These are phyloP conservation scores for Vitellaria paradoxa DNA, from an alignment of 179 eudicot genomes.

Conservation along the genomic window DNA sequence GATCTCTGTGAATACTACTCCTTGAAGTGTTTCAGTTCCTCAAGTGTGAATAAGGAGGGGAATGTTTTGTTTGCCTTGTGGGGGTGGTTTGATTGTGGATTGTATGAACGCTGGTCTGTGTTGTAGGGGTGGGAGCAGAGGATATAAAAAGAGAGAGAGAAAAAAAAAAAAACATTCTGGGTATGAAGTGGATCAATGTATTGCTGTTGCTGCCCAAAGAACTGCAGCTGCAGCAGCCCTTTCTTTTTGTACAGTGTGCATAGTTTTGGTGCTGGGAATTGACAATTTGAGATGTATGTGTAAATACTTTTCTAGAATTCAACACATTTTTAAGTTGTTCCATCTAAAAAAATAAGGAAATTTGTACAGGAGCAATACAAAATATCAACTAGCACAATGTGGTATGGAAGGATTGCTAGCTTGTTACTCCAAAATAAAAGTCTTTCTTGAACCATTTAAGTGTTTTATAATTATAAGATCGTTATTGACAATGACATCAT, in stretches of 20 bases:
- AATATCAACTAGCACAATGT: too few species aligned
- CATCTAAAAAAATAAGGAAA: too few species aligned
- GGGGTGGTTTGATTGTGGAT: background rate
- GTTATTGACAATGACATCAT: too few species aligned
- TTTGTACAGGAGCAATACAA: too few species aligned
- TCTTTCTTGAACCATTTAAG: too few species aligned
- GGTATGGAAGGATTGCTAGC: too few species aligned
- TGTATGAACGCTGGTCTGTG: background rate
- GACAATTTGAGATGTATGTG: background rate
- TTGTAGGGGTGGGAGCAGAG: background rate
- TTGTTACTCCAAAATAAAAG: too few species aligned
- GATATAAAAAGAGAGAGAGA: background rate
- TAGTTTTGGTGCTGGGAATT: constrained; percentile 13
- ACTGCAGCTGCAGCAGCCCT: background rate
- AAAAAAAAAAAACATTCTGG: background rate
- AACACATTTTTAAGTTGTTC: too few species aligned
- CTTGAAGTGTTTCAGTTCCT: constrained; percentile 28
- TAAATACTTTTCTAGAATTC: constrained; percentile 2
- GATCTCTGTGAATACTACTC: constrained; percentile 61
- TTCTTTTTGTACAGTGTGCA: constrained; percentile 15
- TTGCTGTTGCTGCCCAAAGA: constrained; percentile 17
- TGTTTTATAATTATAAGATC: too few species aligned
- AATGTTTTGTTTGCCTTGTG: constrained; percentile 1
- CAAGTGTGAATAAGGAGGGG: constrained; percentile 27
- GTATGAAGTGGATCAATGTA: background rate